Evolutionary conservation across 352 stramenopile genomes (phyloP).

Genomic region (Plasmopara muralis): DNA sequence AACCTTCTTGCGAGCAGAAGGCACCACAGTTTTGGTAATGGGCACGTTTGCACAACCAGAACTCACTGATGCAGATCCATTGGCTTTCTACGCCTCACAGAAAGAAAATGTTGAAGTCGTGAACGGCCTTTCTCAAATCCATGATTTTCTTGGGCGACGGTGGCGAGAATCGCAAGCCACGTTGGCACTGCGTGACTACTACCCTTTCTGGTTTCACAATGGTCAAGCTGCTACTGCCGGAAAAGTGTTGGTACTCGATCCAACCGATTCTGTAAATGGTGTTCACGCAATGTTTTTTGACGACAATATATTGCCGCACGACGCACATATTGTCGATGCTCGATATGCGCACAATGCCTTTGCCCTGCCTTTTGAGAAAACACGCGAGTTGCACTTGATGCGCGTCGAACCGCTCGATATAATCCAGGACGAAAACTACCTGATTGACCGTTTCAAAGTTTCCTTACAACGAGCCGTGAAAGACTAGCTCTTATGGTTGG

Average conservation of each 20-base stretch:
- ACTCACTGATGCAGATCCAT: constrained; percentile 12
- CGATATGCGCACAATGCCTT: constrained; percentile 23
- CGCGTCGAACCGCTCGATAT: constrained; percentile 61
- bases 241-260: constrained; percentile 53
- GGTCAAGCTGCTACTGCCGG: constrained; percentile 39
- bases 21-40: constrained; percentile 52
- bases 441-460: constrained; percentile 39
- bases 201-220: constrained; percentile 63
- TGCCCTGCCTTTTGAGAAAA: constrained; percentile 29
- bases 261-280: constrained; percentile 13
- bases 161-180: constrained; percentile 51
- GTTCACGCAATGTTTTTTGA: constrained; percentile 71
- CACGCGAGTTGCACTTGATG: constrained; percentile 45
- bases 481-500: not conserved
- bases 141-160: constrained; percentile 37
- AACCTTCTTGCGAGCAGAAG: constrained; percentile 54
- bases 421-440: constrained; percentile 44
- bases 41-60: constrained; percentile 65
- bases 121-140: constrained; percentile 37
- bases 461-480: constrained; percentile 14
- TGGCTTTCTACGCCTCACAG: constrained; percentile 33
- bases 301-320: constrained; percentile 62
- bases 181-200: constrained; percentile 70
- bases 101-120: constrained; percentile 19
- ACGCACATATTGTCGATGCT: constrained; percentile 70